Evolutionary conservation across 1,139 yeast species (phyloP).

Genomic region (Pichia sp.): DNA sequence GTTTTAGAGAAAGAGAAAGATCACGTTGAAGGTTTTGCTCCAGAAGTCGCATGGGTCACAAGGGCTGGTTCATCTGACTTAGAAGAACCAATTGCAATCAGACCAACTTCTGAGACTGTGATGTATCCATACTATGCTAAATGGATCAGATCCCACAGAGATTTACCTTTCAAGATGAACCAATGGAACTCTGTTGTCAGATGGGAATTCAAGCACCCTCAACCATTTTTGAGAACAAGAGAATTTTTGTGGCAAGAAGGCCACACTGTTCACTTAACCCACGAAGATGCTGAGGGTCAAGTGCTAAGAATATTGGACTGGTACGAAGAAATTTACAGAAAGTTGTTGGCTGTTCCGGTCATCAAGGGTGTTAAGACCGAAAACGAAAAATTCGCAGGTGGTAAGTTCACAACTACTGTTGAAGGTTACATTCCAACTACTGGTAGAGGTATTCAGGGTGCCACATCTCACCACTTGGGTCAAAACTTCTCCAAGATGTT

Average conservation of each 20-base stretch:
- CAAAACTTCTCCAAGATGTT: slow-evolving; percentile 99
- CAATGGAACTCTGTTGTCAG: slow-evolving; percentile 99
- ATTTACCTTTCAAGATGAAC: slow-evolving; percentile 89
- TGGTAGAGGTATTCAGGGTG: slow-evolving; percentile 99
- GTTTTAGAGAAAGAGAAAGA: slow-evolving; percentile 97
- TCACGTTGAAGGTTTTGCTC: slow-evolving; percentile 98
- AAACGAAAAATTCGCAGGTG: slow-evolving; percentile 98
- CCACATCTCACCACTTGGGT: slow-evolving; percentile 96
- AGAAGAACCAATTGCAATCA: slow-evolving; percentile 97
- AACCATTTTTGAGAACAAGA: slow-evolving; percentile 97
- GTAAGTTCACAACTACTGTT: slow-evolving; percentile 88
- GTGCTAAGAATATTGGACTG: slow-evolving; percentile 82
- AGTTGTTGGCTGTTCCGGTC: slow-evolving; percentile 95
- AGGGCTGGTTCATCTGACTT: slow-evolving; percentile 89
- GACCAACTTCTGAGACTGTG: slow-evolving; percentile 99
- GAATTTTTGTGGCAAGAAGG: slow-evolving; percentile 99
- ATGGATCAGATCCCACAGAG: slow-evolving; percentile 98
- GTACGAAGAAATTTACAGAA: slow-evolving; percentile 82
- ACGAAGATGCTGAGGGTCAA: slow-evolving; percentile 75
- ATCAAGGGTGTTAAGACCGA: slow-evolving; percentile 93
- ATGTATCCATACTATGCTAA: slow-evolving; percentile 99
- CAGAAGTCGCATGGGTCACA: slow-evolving; percentile 99
- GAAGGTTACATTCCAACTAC: slow-evolving; percentile 98
- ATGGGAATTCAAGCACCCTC: slow-evolving; percentile 99
- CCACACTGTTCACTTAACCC: slow-evolving; percentile 91